Base-by-base conservation (phyloP, 2,329 filamentous ascomycete species). In the Parastagonospora avenae region DNA sequence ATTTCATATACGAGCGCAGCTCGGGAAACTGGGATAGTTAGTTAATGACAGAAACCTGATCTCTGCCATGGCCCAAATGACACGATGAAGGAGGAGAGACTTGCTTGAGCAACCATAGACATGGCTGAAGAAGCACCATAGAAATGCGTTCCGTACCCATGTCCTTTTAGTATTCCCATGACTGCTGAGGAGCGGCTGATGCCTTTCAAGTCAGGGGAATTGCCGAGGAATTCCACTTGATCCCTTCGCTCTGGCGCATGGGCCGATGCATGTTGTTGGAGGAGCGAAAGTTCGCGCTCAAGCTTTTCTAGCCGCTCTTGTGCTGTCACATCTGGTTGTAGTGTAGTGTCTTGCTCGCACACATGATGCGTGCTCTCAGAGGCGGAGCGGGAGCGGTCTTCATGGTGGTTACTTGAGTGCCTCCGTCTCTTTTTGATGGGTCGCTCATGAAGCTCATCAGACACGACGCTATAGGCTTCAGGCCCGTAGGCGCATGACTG, bases 41-140 rank as follows among this genome's bases (percentile, higher is more conserved):
- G 51, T 28, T 19, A 15, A 32, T 43, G 24, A 31, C 11, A 40
- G 15, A 31, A 16, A 15, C 19, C 19, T 24, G 19, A 24, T 24
- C 3, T 24, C 19, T 24, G 19, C 5, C 19, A 5, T 24, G 19
- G 19, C 5, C 19, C 19, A 3, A 24, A 5, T 5, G 19, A 24
- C 19, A 24, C 19, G 5, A 24, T 24, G 3, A 24, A 24, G 19
- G 19, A 24, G 19, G 5, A n/a, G 29, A 8, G 9, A 37, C 61
- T 14, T 44, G 60, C 61, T 50, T 64, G 54, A 16, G 51, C 49
- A 14, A 63, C 37, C 2, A 66, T 50, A 3, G 57, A 59, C 24
- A 70, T 64, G 8, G 73, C 60, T 55, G 75, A 70, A 8, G 73
- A 74, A 12, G 71, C 65, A 19, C 75, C 76, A 50, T 74, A 73